Evolutionary conservation across 116 monocot species (phyloP).

Genomic region (Dioscorea cayenensis): DNA sequence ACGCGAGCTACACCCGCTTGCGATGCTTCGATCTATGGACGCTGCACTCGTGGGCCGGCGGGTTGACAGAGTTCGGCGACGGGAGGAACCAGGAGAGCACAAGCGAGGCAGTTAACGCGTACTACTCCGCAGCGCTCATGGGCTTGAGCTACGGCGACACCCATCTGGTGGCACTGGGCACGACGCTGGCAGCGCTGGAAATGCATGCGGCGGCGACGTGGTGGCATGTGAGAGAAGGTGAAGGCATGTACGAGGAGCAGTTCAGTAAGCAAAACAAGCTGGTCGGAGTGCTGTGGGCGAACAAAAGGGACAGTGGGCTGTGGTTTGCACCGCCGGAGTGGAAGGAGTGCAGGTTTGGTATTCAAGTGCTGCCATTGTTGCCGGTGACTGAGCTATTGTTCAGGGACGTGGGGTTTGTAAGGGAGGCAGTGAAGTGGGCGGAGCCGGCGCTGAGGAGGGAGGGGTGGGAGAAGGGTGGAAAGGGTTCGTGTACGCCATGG

Average conservation of each 20-base stretch:
- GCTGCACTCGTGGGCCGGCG: slow-evolving; percentile 97
- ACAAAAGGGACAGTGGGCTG: slow-evolving; percentile 93
- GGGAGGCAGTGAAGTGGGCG: slow-evolving; percentile 73
- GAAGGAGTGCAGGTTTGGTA: slow-evolving; percentile 86
- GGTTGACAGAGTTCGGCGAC: slow-evolving; percentile 82
- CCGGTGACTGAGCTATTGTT: slow-evolving; percentile 82
- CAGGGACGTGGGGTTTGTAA: slow-evolving; percentile 42
- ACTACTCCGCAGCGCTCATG: slow-evolving; percentile 83
- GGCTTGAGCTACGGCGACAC: slow-evolving; percentile 86
- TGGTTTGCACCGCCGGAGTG: slow-evolving; percentile 93
- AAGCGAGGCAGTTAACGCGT: slow-evolving; percentile 90
- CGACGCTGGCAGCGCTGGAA: slow-evolving; percentile 73
- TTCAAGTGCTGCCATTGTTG: slow-evolving; percentile 80
- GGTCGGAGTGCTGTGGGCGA: slow-evolving; percentile 90
- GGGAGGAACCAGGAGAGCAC: slow-evolving; percentile 99
- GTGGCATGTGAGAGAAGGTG: slow-evolving; percentile 93
- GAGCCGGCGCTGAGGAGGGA: slow-evolving; percentile 60
- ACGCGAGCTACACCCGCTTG: slow-evolving; percentile 43
- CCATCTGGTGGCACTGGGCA: slow-evolving; percentile 49
- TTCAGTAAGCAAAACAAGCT: slow-evolving; percentile 70
- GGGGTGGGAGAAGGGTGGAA: slow-evolving; percentile 87
- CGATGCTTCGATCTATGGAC: slow-evolving; percentile 94
- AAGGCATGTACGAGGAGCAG: slow-evolving; percentile 72
- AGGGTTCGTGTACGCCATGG: slow-evolving; percentile 88
- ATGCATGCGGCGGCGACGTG: slow-evolving; percentile 60